phyloP scores from a whole-genome alignment of 192 early-diverging fungal species.

The Coemansia sp. region DNA sequence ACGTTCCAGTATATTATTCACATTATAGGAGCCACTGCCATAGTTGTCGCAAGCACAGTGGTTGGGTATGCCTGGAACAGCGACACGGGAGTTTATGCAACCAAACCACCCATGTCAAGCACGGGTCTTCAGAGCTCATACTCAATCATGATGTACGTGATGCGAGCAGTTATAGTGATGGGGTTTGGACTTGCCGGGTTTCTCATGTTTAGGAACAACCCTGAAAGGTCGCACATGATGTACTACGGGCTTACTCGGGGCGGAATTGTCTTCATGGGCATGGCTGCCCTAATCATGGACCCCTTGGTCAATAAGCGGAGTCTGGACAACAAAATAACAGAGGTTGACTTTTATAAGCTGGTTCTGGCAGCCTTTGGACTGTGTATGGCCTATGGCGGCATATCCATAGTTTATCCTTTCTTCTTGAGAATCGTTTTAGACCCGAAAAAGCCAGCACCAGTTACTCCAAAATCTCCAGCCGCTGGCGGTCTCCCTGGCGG shows the following conservation, averaged over 20 bases:
- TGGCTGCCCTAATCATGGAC: not conserved
- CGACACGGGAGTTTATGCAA: not conserved
- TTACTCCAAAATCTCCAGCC: not conserved
- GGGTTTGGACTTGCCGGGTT: not conserved
- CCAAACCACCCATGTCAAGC: not conserved
- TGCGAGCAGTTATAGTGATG: not conserved
- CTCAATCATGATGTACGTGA: not conserved
- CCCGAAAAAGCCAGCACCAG: no score
- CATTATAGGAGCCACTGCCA: not conserved
- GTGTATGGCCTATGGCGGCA: not conserved
- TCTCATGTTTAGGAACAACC: not conserved
- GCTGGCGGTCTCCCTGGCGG: no score
- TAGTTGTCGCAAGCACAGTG: not conserved
- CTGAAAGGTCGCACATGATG: not conserved
- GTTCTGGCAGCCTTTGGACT: not conserved
- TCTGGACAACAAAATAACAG: not conserved
- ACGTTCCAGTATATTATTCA: not conserved
- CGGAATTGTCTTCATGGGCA: not conserved
- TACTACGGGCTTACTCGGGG: slow-evolving; percentile 1
- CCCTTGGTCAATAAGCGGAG: not conserved
- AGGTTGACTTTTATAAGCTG: not conserved
- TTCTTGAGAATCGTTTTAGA: not conserved
- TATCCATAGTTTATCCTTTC: not conserved
- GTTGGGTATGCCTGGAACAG: not conserved
- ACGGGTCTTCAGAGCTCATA: not conserved